Percentiles rank a stretch among this genome's conserved stretches.
Conservation (phyloP, 2,329 filamentous ascomycete genomes). For the Pseudomassariella vexata region DNA sequence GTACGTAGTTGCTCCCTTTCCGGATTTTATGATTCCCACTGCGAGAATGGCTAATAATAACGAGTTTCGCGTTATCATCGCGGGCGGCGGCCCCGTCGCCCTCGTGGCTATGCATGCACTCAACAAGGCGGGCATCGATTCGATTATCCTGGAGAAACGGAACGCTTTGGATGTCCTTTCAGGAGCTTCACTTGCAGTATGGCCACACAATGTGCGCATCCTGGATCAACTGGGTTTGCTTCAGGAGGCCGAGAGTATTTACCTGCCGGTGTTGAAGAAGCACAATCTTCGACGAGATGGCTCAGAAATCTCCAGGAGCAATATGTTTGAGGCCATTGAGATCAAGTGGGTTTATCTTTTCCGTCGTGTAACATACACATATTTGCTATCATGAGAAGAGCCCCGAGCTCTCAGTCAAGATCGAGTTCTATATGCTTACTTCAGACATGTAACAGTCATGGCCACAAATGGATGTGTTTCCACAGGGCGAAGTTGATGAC, state of each 20-base stretch:
- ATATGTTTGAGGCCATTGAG: conserved; percentile 9
- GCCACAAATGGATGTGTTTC: conserved; percentile 13
- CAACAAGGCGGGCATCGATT: conserved; percentile 20
- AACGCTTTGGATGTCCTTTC: conserved; percentile 13
- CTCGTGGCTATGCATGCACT: conserved; percentile 20
- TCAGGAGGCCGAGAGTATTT: conserved; percentile 7
- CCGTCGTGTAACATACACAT: conserved; percentile 11
- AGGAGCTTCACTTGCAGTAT: conserved; percentile 16
- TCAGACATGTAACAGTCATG: conserved; percentile 13
- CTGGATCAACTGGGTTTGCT: conserved; percentile 20
- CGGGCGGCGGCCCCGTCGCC: conserved; percentile 20
- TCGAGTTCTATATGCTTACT: neutral
- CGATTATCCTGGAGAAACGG: conserved; percentile 20
- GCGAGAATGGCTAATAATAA: too few relatives aligned
- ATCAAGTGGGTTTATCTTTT: conserved; percentile 6
- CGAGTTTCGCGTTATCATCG: conserved; percentile 18
- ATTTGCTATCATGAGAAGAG: too few relatives aligned
- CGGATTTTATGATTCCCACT: too few relatives aligned
- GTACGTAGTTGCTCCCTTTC: too few relatives aligned
- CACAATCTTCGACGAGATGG: conserved; percentile 7
- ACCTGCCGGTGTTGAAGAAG: conserved; percentile 9
- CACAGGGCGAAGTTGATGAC: conserved; percentile 17
- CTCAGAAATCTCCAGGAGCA: conserved; percentile 7
- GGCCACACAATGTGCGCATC: conserved; percentile 20
- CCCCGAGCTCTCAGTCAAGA: too few relatives aligned